A percentile compares a stretch with the other conserved stretches of the same genome.
These are phyloP conservation scores for Fusarium mangiferae DNA, from an alignment of 2,329 filamentous ascomycete genomes.

Conservation along the genomic window DNA sequence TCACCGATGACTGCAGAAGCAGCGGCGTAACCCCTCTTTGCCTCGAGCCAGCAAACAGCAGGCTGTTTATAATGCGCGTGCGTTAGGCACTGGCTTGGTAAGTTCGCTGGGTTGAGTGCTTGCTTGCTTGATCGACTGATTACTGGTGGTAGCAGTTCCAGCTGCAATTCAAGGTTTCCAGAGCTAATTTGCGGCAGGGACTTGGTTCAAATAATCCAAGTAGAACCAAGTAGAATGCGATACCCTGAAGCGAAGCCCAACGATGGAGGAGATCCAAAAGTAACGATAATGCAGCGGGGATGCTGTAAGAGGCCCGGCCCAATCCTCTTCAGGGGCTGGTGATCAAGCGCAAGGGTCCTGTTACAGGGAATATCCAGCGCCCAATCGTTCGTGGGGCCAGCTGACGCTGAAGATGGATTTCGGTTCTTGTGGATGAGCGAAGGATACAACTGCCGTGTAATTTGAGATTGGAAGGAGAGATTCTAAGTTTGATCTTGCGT, in stretches of 20 bases:
- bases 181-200: conserved; percentile 14
- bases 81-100: conserved; percentile 22
- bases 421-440: conserved; percentile 11
- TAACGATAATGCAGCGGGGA: conserved; percentile 26
- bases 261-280: conserved; percentile 27
- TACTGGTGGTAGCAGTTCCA: conserved; percentile 22
- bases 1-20: conserved; percentile 43
- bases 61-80: conserved; percentile 35
- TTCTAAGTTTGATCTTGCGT: neutral
- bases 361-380: conserved; percentile 14
- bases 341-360: conserved; percentile 29
- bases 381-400: conserved; percentile 2
- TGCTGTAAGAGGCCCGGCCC: conserved; percentile 22
- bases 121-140: conserved; percentile 24
- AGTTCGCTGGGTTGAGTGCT: conserved; percentile 18
- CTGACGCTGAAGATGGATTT: conserved; percentile 7
- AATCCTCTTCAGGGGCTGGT: conserved; percentile 31
- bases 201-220: conserved; percentile 14
- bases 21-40: conserved; percentile 42
- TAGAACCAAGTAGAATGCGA: conserved; percentile 11
- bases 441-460: conserved; percentile 2
- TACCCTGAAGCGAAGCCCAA: conserved; percentile 19
- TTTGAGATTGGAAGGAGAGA: neutral
- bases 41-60: conserved; percentile 30
- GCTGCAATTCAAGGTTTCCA: conserved; percentile 10